Conservation (phyloP, 2,329 filamentous ascomycete genomes). For the Neonectria neomacrospora region DNA sequence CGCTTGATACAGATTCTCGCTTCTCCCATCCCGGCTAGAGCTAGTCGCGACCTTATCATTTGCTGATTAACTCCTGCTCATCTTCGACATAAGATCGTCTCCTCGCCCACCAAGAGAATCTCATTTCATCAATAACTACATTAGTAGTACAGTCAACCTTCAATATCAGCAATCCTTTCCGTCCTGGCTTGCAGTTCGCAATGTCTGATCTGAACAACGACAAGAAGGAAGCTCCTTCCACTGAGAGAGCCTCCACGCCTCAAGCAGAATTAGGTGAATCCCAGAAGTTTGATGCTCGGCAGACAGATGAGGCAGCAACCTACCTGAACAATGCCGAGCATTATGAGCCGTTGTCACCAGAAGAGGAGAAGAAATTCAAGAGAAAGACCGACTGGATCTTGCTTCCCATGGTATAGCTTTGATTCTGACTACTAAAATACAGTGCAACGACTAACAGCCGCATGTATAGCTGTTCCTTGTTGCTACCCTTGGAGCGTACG, state of each 20-base stretch:
- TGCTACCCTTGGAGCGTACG: constrained; percentile 19
- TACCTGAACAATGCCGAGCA: constrained; percentile 15
- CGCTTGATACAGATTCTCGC: neutral
- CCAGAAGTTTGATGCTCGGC: constrained; percentile 14
- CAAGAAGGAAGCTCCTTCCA: constrained; percentile 5
- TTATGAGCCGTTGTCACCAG: constrained; percentile 15
- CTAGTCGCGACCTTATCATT: neutral
- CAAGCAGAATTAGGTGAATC: constrained; percentile 3
- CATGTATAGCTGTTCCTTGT: constrained; percentile 12
- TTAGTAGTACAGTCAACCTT: neutral
- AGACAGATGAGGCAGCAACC: constrained; percentile 13
- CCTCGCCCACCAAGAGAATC: neutral
- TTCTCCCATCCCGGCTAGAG: neutral
- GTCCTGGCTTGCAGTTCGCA: neutral
- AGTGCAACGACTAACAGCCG: neutral
- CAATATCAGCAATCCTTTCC: neutral
- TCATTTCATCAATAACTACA: neutral
- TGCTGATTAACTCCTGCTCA: neutral
- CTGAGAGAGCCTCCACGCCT: constrained; percentile 1
- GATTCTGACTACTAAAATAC: neutral
- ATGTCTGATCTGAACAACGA: neutral
- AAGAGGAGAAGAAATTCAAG: constrained; percentile 15
- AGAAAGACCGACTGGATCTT: constrained; percentile 10
- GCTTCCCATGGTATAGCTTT: constrained; percentile 5
- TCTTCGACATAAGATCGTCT: neutral